Conservation (phyloP, 108 stramenopile genomes). For the Pseudonitzschia multistriata region DNA sequence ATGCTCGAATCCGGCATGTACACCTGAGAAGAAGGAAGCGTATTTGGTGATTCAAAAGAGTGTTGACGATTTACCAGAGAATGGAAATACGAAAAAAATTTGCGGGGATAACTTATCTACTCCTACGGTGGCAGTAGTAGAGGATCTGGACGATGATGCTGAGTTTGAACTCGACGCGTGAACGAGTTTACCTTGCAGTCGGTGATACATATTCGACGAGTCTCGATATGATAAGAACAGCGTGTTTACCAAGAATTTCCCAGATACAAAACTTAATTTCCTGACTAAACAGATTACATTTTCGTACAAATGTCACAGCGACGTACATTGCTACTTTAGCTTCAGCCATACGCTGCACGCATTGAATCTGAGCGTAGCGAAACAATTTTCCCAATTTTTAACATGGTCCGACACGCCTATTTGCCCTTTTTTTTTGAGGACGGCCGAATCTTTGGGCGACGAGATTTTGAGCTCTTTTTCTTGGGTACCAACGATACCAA, state of each 20-base stretch:
- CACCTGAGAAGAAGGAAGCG: conserved; percentile 45
- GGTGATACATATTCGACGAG: too few species aligned
- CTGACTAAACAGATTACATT: too few species aligned
- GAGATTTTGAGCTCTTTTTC: conserved; percentile 19
- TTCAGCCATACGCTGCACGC: too few species aligned
- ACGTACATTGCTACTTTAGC: too few species aligned
- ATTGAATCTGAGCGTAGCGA: too few species aligned
- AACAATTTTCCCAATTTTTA: too few species aligned
- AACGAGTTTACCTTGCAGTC: background rate
- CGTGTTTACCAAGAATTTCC: too few species aligned
- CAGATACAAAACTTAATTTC: too few species aligned
- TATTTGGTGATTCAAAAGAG: conserved; percentile 55
- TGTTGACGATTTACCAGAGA: conserved; percentile 34
- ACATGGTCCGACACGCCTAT: too few species aligned
- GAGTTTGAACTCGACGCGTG: conserved; percentile 31
- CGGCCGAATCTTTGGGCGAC: conserved; percentile 40
- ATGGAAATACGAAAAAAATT: conserved; percentile 8
- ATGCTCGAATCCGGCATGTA: conserved; percentile 51
- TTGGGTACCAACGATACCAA: conserved; percentile 34
- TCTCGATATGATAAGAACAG: too few species aligned
- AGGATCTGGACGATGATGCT: conserved; percentile 41
- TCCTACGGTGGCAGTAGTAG: conserved; percentile 34
- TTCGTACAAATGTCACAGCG: too few species aligned
- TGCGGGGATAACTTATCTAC: conserved; percentile 11
- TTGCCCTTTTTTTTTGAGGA: conserved; percentile 17